Evolutionary conservation across 345 rosid species (phyloP), one percentile per base, ranked within the genome.

Genomic region (Murraya koenigii): DNA sequence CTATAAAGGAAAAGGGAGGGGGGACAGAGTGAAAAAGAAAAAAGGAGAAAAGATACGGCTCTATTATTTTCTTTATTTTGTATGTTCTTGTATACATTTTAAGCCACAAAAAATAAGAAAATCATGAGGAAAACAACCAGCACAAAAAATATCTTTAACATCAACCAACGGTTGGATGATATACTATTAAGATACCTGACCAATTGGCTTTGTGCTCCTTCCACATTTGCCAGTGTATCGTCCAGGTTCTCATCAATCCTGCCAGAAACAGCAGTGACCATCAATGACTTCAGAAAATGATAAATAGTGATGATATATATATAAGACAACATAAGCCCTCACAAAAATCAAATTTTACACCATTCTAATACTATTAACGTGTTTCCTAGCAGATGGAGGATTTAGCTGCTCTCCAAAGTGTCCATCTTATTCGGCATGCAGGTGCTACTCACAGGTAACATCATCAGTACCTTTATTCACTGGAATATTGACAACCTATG

Each of bases 181-280:
- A 92, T 90, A 78, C 91, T 87, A 82, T 89, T 90, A 32, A 92
- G 89, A 80, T 92, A 90, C 85, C 92, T 85, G 60, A 86, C 90
- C 78, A 76, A 36, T 66, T 76, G 78, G 39, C 87, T 84, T 67
- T 92, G 97, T 66, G 97, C 97, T 1, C 97, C 93, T 79, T 92
- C 97, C 72, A 92, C 93, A 63, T 90, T 90, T 22, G 89, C 75
- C 70, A 92, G 65, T 64, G 94, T 82, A 28, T 92, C 94, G 8
- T 90, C 97, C 93, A 89, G 90, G 80, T 92, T 90, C 83, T 92
- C 94, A 38, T 92, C 97, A 78, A 92, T 92, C 87, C 94, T 92
- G 86, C 32, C 69, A 75, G 35, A 36, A 71, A 68, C 23, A 77
- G 60, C 28, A 23, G 35, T 7, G n/a, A 35, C 39, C 6, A 28